Evolutionary conservation across 2,329 filamentous ascomycete species (phyloP).

Genomic region (Alternaria burnsii): DNA sequence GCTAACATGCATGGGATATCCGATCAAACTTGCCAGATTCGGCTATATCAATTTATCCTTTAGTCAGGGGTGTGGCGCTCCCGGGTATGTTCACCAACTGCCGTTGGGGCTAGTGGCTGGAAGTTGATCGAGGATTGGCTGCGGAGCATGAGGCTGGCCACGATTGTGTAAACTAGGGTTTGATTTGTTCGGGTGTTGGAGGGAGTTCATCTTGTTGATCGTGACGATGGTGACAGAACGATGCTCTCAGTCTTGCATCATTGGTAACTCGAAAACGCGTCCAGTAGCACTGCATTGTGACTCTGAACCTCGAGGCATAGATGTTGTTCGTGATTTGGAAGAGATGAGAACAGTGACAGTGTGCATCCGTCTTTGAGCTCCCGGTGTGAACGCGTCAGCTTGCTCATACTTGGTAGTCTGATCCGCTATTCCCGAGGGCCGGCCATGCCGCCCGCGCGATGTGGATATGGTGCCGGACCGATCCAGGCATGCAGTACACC

Average conservation of each 20-base stretch:
- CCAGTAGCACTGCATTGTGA: too few relatives aligned
- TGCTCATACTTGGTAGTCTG: neutral
- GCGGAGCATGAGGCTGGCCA: neutral
- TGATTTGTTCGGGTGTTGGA: neutral
- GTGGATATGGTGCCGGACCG: neutral
- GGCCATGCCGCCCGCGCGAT: neutral
- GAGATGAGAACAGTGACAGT: neutral
- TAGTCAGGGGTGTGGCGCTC: neutral
- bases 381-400: constrained; percentile 2
- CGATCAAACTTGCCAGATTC: neutral
- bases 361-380: neutral
- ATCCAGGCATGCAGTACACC: neutral
- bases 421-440: neutral
- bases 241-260: constrained; percentile 5
- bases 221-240: neutral
- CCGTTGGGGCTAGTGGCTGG: neutral
- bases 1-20: neutral
- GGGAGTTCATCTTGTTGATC: neutral
- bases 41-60: neutral
- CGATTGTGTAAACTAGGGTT: neutral
- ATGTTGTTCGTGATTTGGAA: neutral
- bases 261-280: neutral
- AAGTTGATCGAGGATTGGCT: neutral
- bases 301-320: neutral
- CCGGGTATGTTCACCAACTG: neutral